Percentiles rank a stretch among this genome's conserved stretches.
phyloP scores from a whole-genome alignment of 2,329 filamentous ascomycete species.

The Beauveria varroae region DNA sequence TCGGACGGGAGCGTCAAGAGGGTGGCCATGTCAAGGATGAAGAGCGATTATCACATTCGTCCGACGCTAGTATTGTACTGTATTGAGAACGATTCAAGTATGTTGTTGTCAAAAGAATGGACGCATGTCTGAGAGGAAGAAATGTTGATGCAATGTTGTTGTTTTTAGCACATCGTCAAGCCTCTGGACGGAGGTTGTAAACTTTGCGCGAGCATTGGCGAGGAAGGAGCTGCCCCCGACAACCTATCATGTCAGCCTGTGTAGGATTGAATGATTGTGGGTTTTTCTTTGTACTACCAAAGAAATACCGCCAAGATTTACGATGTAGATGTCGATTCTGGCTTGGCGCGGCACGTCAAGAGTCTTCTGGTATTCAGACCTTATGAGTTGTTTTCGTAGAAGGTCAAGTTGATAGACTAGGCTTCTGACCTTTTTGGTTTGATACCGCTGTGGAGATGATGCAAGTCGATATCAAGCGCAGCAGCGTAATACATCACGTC shows the following conservation, averaged over 20 bases:
- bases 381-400: constrained; percentile 14
- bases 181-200: background rate
- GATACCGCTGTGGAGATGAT: constrained; percentile 31
- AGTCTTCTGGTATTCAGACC: constrained; percentile 35
- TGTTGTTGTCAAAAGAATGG: background rate
- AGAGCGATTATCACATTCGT: too few species aligned
- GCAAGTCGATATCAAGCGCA: constrained; percentile 27
- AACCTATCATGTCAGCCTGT: background rate
- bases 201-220: background rate
- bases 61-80: too few species aligned
- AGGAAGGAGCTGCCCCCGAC: background rate
- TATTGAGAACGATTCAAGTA: background rate
- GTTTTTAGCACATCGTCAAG: background rate
- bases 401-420: constrained; percentile 27
- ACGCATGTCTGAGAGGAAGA: background rate
- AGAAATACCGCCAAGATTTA: constrained; percentile 19
- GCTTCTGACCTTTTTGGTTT: constrained; percentile 15
- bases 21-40: too few species aligned
- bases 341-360: constrained; percentile 11
- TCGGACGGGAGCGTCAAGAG: too few species aligned
- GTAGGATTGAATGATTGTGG: accelerated
- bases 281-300: constrained; percentile 16
- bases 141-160: background rate
- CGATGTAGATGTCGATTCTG: constrained; percentile 13
- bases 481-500: constrained; percentile 19